Base-by-base conservation (phyloP, 495 filamentous ascomycete species). In the Trichocladium uniseriatum region DNA sequence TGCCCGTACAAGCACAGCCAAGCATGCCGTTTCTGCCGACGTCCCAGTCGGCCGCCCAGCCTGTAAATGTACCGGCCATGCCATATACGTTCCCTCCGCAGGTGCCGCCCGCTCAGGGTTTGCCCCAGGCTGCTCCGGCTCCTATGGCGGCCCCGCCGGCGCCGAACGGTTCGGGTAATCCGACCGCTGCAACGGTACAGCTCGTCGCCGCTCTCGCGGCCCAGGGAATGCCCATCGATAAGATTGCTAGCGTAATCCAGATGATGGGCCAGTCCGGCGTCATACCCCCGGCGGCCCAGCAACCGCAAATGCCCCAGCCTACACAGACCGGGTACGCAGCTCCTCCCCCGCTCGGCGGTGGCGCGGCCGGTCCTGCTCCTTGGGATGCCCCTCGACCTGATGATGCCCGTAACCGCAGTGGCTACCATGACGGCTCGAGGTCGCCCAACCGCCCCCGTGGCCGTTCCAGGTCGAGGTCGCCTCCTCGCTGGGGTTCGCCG, bases 401-500 rank as follows among this genome's bases (percentile, higher is more conserved):
- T 36, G 74, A 73, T 45, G 70, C 78, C 70, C 84, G 80, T 77
- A 83, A 87, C 57, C 74, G 67, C 48, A 79, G 75, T 52, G 76
- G 77, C 53, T 71, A 69, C 46, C 68, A 69, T 48, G 72, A 77
- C 42, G 34, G 51, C 60, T 68, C 65, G 60, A 75, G 72, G 67
- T 77, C 74, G 18, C 73, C 77, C 38, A 71, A 68, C 51, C 74
- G 78, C 47, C 81, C 80, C 59, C 82, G 84, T 37, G 79, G 81
- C 44, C 81, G 86, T 18, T 92, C 87, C 31, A 78, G 87, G 38
- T 92, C 88, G 11, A 75, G 72, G 8, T 79, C 79, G 24, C 84
- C 85, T 31, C 73, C 74, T 32, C 84, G 82, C 56, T 83, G 85
- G 69, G 80, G 79, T 47, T 70, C 69, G 18, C 70, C 69, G 9